These are phyloP conservation scores for Microdochium bolleyi DNA, from an alignment of 2,329 filamentous ascomycete genomes.

Conservation along the genomic window DNA sequence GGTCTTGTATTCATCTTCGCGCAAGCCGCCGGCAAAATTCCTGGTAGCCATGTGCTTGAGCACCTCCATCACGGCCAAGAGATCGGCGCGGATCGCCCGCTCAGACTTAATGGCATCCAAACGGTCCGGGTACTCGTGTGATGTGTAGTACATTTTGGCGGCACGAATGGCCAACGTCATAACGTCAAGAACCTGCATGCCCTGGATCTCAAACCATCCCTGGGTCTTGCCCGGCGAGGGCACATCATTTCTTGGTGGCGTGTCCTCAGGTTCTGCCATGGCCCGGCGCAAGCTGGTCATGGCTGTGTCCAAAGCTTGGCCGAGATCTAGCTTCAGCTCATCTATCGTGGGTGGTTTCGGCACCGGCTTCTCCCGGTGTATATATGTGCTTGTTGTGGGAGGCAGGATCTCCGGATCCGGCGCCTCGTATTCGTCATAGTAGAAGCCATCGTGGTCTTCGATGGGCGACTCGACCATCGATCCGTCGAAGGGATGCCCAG, in stretches of 20 bases:
- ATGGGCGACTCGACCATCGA: constrained; percentile 37
- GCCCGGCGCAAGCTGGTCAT: constrained; percentile 62
- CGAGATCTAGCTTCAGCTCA: constrained; percentile 62
- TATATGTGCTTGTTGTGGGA: constrained; percentile 96
- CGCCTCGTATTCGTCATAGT: constrained; percentile 54
- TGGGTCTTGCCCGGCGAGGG: constrained; percentile 26
- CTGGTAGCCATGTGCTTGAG: constrained; percentile 86
- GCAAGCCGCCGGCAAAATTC: constrained; percentile 77
- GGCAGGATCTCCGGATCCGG: constrained; percentile 76
- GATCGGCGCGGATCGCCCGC: constrained; percentile 72
- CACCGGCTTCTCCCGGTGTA: constrained; percentile 71
- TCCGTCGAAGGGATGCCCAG: not conserved
- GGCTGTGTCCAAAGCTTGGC: constrained; percentile 20
- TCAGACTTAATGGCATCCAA: constrained; percentile 84
- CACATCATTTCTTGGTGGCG: constrained; percentile 15
- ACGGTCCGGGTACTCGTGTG: constrained; percentile 79
- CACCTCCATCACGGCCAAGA: constrained; percentile 81
- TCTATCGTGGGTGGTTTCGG: constrained; percentile 77
- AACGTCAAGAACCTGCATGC: constrained; percentile 85
- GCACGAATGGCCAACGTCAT: constrained; percentile 93
- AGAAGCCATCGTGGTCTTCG: constrained; percentile 35
- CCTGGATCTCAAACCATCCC: constrained; percentile 80
- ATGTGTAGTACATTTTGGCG: constrained; percentile 93
- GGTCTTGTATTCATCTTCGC: constrained; percentile 65
- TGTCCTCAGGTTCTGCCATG: constrained; percentile 6